These are phyloP conservation scores for Aureobasidium melanogenum DNA, from an alignment of 2,329 filamentous ascomycete species.

Conservation along the genomic window DNA sequence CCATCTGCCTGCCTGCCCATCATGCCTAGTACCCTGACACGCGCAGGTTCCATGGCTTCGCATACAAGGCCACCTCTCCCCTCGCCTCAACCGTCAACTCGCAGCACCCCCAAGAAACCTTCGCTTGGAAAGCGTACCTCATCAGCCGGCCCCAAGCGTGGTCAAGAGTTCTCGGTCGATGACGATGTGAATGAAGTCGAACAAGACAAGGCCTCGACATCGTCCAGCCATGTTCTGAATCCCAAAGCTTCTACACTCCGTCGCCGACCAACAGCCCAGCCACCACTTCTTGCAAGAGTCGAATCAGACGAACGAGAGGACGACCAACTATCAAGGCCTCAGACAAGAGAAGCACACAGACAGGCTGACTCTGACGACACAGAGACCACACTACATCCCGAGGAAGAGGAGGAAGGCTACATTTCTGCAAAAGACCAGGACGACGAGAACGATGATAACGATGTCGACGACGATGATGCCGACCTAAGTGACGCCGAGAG, in stretches of 20 bases:
- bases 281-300: slow-evolving; percentile 39
- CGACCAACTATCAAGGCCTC: not conserved
- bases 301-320: slow-evolving; percentile 42
- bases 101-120: slow-evolving; percentile 54
- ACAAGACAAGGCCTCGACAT: slow-evolving; percentile 44
- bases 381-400: slow-evolving; percentile 33
- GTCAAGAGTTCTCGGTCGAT: slow-evolving; percentile 83
- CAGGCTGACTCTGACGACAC: slow-evolving; percentile 25
- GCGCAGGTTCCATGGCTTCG: slow-evolving; percentile 4
- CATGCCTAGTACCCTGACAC: not conserved
- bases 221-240: slow-evolving; percentile 29
- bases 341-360: not conserved
- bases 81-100: not conserved
- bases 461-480: slow-evolving; percentile 53
- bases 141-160: slow-evolving; percentile 64
- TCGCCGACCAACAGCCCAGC: slow-evolving; percentile 38
- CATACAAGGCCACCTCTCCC: not conserved
- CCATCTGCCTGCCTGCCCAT: not conserved
- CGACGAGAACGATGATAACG: slow-evolving; percentile 33
- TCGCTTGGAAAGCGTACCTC: slow-evolving; percentile 68
- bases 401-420: slow-evolving; percentile 21
- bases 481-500: slow-evolving; percentile 88
- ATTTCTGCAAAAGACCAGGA: slow-evolving; percentile 27
- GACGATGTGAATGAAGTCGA: slow-evolving; percentile 77
- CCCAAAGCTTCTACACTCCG: slow-evolving; percentile 44